Evolutionary conservation across 352 stramenopile genomes (phyloP), one percentile per base, ranked within the genome.

Genomic region (Globisporangium irregulare): DNA sequence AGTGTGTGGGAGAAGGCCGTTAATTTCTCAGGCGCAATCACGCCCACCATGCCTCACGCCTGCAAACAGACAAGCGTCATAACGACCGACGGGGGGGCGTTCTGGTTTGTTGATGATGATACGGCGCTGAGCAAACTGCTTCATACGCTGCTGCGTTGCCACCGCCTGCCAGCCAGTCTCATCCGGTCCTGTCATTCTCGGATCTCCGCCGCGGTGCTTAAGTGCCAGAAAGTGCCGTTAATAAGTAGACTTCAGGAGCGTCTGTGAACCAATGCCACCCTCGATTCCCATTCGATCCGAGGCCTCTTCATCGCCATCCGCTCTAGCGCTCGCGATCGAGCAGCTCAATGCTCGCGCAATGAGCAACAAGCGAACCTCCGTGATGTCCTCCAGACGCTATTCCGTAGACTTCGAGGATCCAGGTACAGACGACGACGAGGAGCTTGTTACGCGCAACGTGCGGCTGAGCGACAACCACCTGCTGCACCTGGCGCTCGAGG

Each of bases 381-480:
- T 48, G 18, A 6, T 18, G 18, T 51, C 43, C 43, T 22, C 18
- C 2, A n/a, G 43, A n/a, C 43, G 43, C 43, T 9, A 22, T 18
- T 51, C 43, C 6, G 15, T 51, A 10, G 43, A 51, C 43, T 51
- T 51, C 6, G 43, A 51, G 43, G 15, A 51, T 22, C 43, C 15
- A 22, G 18, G 6, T 51, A 20, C 43, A n/a, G 24, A 56, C 41
- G 41, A 41, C 6, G 38, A 53, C 18, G 38, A 32, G 2, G 38
- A 32, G 10, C 38, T 22, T 15, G 22, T 59, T 18, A 43, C 64
- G 22, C 55, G 27, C 46, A 59, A 59, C 20, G 66, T 76, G 55
- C 70, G 66, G 62, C 38, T 76, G 58, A 78, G 73, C 61, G 74
- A 86, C 64, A 78, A 80, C 55, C 70, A 73, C 20, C 36, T 86